Evolutionary conservation across 257 asterid species (phyloP).

Genomic region (Orobanche coerulescens): DNA sequence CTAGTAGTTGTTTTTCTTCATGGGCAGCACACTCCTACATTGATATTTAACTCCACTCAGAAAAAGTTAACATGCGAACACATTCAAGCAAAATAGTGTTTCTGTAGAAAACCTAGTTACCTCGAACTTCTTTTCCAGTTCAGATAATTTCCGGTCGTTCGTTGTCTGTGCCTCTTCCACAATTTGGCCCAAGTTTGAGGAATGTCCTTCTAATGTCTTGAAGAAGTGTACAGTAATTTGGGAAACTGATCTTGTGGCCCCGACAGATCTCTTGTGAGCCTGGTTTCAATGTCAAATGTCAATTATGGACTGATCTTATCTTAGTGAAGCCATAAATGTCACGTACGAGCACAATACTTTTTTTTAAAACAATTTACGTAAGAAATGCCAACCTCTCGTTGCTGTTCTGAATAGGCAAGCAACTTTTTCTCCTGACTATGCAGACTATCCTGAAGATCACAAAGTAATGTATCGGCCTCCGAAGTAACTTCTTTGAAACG

Average conservation of each 20-base stretch:
- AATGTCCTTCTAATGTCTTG: constrained; percentile 60
- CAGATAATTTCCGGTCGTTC: constrained; percentile 17
- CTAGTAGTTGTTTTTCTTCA: constrained; percentile 84
- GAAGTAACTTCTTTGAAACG: constrained; percentile 64
- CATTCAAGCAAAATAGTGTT: constrained; percentile 8
- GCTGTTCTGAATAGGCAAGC: constrained; percentile 62
- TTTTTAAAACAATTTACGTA: background rate
- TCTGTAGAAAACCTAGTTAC: constrained; percentile 31
- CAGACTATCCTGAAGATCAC: constrained; percentile 81
- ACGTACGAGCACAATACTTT: too few species aligned
- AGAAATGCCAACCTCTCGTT: constrained; percentile 49
- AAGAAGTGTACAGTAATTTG: constrained; percentile 60
- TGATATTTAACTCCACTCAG: constrained; percentile 16
- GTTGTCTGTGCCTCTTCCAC: constrained; percentile 69
- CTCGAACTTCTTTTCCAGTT: constrained; percentile 55
- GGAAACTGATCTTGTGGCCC: constrained; percentile 69
- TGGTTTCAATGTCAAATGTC: constrained; percentile 27
- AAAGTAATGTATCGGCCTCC: constrained; percentile 77
- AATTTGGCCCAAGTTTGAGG: constrained; percentile 67
- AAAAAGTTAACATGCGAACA: background rate
- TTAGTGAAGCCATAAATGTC: constrained; percentile 5
- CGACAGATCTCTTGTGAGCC: constrained; percentile 89
- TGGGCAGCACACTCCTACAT: constrained; percentile 82
- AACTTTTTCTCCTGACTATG: constrained; percentile 67
- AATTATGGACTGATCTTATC: background rate